Conservation (phyloP, 805 yeast genomes). For the Dipodascopsis tothii region DNA sequence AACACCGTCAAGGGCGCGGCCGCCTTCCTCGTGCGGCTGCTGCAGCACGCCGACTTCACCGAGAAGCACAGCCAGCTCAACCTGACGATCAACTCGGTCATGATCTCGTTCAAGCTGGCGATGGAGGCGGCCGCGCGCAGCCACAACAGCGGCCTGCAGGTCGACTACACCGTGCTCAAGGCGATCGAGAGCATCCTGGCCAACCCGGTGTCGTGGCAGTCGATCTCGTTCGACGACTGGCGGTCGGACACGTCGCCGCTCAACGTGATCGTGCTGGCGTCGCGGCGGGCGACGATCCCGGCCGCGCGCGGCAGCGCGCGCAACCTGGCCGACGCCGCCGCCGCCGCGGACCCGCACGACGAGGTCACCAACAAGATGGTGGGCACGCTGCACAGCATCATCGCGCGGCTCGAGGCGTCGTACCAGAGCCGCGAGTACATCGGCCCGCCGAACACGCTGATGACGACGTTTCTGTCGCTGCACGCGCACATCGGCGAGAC, state of each 20-base stretch:
- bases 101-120: constrained; percentile 33
- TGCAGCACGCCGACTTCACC: constrained; percentile 23
- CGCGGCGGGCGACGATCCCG: not conserved
- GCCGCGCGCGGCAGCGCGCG: not conserved
- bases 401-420: constrained; percentile 32
- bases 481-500: constrained; percentile 35
- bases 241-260: constrained; percentile 35
- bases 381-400: constrained; percentile 12
- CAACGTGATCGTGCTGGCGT: constrained; percentile 30
- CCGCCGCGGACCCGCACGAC: too few relatives aligned
- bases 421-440: constrained; percentile 33
- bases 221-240: constrained; percentile 30
- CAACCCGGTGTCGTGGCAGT: constrained; percentile 27
- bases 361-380: constrained; percentile 20
- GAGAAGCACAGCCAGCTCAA: constrained; percentile 28
- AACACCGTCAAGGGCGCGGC: constrained; percentile 35
- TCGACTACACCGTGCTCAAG: constrained; percentile 38
- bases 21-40: constrained; percentile 27
- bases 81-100: constrained; percentile 30
- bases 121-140: constrained; percentile 19
- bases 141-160: constrained; percentile 32
- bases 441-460: constrained; percentile 40
- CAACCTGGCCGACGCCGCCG: not conserved
- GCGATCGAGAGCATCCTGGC: constrained; percentile 38
- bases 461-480: constrained; percentile 38